A percentile compares a stretch with the other conserved stretches of the same genome.
These are phyloP conservation scores for Loxodes magnus DNA, from an alignment of 73 alveolate genomes.

Conservation along the genomic window DNA sequence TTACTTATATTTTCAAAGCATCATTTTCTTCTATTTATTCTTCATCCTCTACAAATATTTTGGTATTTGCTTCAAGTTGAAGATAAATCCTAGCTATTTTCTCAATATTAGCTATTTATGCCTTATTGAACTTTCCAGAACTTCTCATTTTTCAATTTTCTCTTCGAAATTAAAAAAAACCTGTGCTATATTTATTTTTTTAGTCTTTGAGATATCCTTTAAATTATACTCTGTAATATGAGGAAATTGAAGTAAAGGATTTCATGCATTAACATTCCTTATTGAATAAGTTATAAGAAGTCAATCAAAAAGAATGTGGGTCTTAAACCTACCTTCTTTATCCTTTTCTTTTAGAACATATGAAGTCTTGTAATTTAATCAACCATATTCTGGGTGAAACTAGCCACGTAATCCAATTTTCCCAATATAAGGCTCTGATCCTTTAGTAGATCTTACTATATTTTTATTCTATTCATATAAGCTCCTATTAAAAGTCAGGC, in stretches of 20 bases:
- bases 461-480: too few relatives aligned
- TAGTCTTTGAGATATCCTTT: conserved; percentile 19
- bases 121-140: conserved; percentile 7
- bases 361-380: background rate
- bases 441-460: background rate
- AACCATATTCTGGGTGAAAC: conserved; percentile 1
- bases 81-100: conserved; percentile 35
- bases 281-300: conserved; percentile 42
- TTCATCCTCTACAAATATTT: conserved; percentile 51
- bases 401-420: background rate
- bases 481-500: background rate
- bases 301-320: conserved; percentile 19
- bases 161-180: conserved; percentile 17
- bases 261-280: conserved; percentile 41
- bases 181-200: conserved; percentile 22
- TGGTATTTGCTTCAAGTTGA: conserved; percentile 25
- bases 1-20: conserved; percentile 32
- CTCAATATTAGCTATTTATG: conserved; percentile 33
- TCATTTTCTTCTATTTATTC: conserved; percentile 53
- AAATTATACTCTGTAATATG: conserved; percentile 28
- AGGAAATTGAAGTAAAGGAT: conserved; percentile 59
- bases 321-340: conserved; percentile 1
- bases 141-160: conserved; percentile 20
- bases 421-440: background rate
- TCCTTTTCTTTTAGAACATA: background rate